These are phyloP conservation scores for Lycium ferocissimum DNA, from an alignment of 257 asterid genomes.

Conservation along the genomic window DNA sequence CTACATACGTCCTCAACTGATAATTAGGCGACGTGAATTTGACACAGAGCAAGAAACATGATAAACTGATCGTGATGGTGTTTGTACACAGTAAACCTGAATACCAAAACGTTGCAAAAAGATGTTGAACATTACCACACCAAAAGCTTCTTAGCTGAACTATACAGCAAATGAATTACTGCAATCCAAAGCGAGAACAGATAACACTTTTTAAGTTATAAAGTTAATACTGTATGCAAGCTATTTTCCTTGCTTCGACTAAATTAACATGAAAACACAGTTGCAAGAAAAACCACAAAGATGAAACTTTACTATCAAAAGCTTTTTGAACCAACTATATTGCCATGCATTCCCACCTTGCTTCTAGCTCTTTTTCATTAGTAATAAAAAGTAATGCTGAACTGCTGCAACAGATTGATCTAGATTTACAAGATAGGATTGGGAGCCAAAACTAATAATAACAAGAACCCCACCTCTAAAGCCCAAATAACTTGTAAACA, in stretches of 20 bases:
- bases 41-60: neutral
- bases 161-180: neutral
- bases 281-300: neutral
- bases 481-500: neutral
- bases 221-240: neutral
- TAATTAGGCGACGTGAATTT: neutral
- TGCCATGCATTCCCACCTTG: conserved; percentile 38
- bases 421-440: conserved; percentile 40
- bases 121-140: neutral
- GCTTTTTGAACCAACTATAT: conserved; percentile 29
- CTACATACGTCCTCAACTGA: neutral
- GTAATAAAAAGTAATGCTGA: neutral
- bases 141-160: neutral
- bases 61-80: too few species aligned
- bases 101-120: neutral
- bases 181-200: neutral
- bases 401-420: conserved; percentile 28
- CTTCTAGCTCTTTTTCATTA: conserved; percentile 39
- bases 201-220: neutral
- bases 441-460: conserved; percentile 28
- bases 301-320: too few species aligned
- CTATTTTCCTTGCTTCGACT: neutral
- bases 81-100: neutral
- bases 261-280: neutral
- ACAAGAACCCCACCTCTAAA: conserved; percentile 28